Percentiles rank a stretch among this genome's conserved stretches.
These are phyloP conservation scores for Aethionema arabicum DNA, from an alignment of 345 rosid genomes.

Conservation along the genomic window DNA sequence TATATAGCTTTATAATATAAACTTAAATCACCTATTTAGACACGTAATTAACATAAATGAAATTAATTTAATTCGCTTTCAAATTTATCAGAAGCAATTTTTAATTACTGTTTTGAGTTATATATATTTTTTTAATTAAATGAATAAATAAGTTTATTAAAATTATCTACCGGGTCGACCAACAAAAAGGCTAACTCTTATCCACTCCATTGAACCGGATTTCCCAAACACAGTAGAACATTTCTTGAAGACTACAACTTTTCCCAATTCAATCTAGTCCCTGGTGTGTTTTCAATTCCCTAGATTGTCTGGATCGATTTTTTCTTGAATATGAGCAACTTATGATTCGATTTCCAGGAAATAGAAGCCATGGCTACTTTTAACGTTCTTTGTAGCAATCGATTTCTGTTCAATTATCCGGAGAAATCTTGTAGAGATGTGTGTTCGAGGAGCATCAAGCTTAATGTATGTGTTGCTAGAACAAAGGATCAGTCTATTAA, in stretches of 20 bases:
- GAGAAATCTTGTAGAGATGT: slow-evolving; percentile 31
- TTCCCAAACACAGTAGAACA: not conserved
- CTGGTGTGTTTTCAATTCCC: not conserved
- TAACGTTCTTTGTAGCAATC: slow-evolving; percentile 56
- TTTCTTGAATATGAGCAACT: slow-evolving; percentile 19
- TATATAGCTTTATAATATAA: too few relatives aligned
- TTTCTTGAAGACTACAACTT: slow-evolving; percentile 22
- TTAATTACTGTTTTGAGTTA: too few relatives aligned
- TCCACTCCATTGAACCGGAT: slow-evolving; percentile 18
- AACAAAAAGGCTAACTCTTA: slow-evolving; percentile 17
- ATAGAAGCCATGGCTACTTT: slow-evolving; percentile 52
- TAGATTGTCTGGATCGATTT: not conserved
- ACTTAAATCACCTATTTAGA: too few relatives aligned
- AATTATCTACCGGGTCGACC: too few relatives aligned
- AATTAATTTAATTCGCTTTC: too few relatives aligned
- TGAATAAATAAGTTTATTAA: too few relatives aligned
- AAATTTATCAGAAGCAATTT: too few relatives aligned
- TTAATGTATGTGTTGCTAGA: slow-evolving; percentile 34
- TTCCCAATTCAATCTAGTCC: slow-evolving; percentile 2
- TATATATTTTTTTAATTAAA: too few relatives aligned
- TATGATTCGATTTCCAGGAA: slow-evolving; percentile 29
- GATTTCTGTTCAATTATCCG: slow-evolving; percentile 37
- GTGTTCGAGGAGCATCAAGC: slow-evolving; percentile 30
- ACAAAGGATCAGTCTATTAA: slow-evolving; percentile 36
- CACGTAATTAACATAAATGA: too few relatives aligned